These are phyloP conservation scores for Phytophthora niederhauseri DNA, from an alignment of 352 stramenopile species.

Conservation along the genomic window DNA sequence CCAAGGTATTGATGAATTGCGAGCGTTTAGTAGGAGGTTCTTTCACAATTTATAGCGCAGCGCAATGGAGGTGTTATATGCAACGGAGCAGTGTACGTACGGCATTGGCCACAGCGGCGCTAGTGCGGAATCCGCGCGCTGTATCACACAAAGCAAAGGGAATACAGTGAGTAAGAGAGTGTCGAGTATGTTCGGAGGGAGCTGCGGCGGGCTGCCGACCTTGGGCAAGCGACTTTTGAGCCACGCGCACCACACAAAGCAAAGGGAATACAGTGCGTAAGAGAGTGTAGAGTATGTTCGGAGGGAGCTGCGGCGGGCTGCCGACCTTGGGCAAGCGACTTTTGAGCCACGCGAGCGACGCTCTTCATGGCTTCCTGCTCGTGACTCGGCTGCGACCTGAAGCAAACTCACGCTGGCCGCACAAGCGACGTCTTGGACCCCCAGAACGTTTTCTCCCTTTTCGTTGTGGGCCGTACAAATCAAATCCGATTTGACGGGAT, in stretches of 20 bases:
- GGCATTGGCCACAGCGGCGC: constrained; percentile 42
- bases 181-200: not conserved
- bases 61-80: not conserved
- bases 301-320: not conserved
- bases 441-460: constrained; percentile 25
- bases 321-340: constrained; percentile 37
- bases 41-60: constrained; percentile 3
- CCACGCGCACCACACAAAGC: constrained; percentile 22
- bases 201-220: constrained; percentile 7
- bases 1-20: not conserved
- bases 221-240: constrained; percentile 39
- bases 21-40: not conserved
- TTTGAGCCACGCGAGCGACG: constrained; percentile 40
- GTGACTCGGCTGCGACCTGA: constrained; percentile 11
- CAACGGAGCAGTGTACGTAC: constrained; percentile 18
- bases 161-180: not conserved
- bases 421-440: constrained; percentile 25
- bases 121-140: constrained; percentile 48
- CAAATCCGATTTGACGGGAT: constrained; percentile 30
- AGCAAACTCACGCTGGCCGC: constrained; percentile 32
- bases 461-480: constrained; percentile 29
- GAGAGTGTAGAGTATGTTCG: not conserved
- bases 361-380: constrained; percentile 38
- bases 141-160: not conserved
- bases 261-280: not conserved